Conservation (phyloP, 495 filamentous ascomycete species). For the Penicillium pancosmium region DNA sequence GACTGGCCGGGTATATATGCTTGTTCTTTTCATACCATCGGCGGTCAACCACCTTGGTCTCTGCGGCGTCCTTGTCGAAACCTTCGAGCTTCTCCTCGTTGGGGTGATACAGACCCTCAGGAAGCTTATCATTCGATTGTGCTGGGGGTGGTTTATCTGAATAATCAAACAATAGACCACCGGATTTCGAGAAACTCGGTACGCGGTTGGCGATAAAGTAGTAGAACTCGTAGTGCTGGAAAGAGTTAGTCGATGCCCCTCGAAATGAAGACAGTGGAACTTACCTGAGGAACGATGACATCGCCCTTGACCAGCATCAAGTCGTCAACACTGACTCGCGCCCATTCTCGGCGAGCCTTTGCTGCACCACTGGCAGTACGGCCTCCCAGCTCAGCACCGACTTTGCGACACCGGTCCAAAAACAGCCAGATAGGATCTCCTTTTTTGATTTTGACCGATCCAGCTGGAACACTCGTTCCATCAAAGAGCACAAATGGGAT, state of each 20-base stretch:
- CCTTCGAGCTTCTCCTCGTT: slow-evolving; percentile 68
- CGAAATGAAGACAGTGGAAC: slow-evolving; percentile 30
- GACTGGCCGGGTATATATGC: slow-evolving; percentile 93
- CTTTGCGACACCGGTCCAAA: slow-evolving; percentile 85
- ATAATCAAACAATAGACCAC: slow-evolving; percentile 74
- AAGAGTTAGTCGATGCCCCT: slow-evolving; percentile 21
- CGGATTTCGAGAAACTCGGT: slow-evolving; percentile 60
- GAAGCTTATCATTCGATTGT: slow-evolving; percentile 41
- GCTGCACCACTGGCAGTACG: slow-evolving; percentile 58
- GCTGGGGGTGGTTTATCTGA: slow-evolving; percentile 58
- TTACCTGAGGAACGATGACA: slow-evolving; percentile 91
- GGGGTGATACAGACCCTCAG: slow-evolving; percentile 39
- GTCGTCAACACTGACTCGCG: slow-evolving; percentile 92
- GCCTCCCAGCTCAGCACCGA: slow-evolving; percentile 80
- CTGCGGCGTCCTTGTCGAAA: slow-evolving; percentile 71
- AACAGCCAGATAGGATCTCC: slow-evolving; percentile 91
- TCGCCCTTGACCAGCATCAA: slow-evolving; percentile 91
- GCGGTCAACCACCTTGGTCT: slow-evolving; percentile 94
- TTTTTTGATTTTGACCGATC: slow-evolving; percentile 83
- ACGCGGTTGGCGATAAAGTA: slow-evolving; percentile 94
- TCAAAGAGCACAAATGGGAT: slow-evolving; percentile 99
- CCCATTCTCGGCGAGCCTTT: slow-evolving; percentile 78
- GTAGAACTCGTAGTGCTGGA: slow-evolving; percentile 92
- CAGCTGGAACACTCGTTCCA: slow-evolving; percentile 89
- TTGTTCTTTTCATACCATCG: slow-evolving; percentile 97